A percentile compares a stretch with the other conserved stretches of the same genome.
These are phyloP conservation scores for Lactifluus volemus DNA, from an alignment of 768 basidiomycete genomes.

Conservation along the genomic window DNA sequence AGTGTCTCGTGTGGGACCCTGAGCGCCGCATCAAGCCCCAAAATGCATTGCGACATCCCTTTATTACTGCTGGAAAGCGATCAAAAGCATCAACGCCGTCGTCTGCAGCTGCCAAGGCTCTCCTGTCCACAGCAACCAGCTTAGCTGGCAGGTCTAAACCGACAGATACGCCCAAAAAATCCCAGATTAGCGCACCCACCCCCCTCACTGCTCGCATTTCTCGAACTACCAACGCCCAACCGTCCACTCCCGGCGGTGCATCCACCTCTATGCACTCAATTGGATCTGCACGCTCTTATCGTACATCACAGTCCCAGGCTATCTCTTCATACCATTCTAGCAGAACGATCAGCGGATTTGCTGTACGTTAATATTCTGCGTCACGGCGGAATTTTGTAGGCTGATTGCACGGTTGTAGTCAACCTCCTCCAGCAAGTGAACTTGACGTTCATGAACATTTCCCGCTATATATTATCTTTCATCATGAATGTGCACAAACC, in stretches of 20 bases:
- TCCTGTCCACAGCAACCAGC: slow-evolving; percentile 49
- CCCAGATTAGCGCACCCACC: slow-evolving; percentile 81
- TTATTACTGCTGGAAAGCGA: slow-evolving; percentile 58
- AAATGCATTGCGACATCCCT: slow-evolving; percentile 85
- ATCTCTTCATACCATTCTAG: slow-evolving; percentile 69
- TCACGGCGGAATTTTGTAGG: slow-evolving; percentile 18
- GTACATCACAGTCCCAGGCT: slow-evolving; percentile 59
- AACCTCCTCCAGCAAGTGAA: slow-evolving; percentile 18
- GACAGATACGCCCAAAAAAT: slow-evolving; percentile 79
- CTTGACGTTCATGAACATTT: slow-evolving; percentile 19
- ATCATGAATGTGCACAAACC: slow-evolving; percentile 6
- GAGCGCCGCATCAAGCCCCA: slow-evolving; percentile 93
- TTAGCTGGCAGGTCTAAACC: slow-evolving; percentile 45
- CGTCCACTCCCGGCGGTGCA: slow-evolving; percentile 48
- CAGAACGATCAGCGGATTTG: slow-evolving; percentile 62
- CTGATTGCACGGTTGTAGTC: slow-evolving; percentile 11
- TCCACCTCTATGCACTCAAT: slow-evolving; percentile 42
- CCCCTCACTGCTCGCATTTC: slow-evolving; percentile 73
- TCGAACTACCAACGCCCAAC: slow-evolving; percentile 44
- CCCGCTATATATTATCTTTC: slow-evolving; percentile 10
- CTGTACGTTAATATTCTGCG: slow-evolving; percentile 31
- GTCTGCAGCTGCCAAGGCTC: slow-evolving; percentile 42
- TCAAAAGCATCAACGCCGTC: slow-evolving; percentile 37
- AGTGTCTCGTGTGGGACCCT: slow-evolving; percentile 98
- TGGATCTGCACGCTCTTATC: slow-evolving; percentile 55